These are phyloP conservation scores for Maudiozyma pseudohumilis DNA, from an alignment of 805 yeast genomes.

Conservation along the genomic window DNA sequence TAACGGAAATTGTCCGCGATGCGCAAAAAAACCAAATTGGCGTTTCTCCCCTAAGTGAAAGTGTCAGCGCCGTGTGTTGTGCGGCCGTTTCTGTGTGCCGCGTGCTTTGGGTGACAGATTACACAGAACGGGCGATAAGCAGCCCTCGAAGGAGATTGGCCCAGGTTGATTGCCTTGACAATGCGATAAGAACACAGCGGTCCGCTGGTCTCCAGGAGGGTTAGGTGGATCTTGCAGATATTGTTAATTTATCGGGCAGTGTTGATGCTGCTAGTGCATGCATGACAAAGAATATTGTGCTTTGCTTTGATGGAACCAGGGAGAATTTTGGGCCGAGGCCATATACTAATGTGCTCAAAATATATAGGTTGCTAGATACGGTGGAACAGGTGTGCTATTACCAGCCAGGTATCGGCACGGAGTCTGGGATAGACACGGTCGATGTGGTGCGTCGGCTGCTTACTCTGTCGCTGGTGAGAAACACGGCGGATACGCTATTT, in stretches of 20 bases:
- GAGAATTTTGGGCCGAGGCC: slow-evolving; percentile 49
- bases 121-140: no score
- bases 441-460: slow-evolving; percentile 14
- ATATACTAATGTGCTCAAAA: slow-evolving; percentile 43
- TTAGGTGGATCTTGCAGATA: no score
- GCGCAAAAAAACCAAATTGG: no score
- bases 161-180: no score
- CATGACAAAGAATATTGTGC: slow-evolving; percentile 34
- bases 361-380: slow-evolving; percentile 43
- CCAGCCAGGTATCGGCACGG: slow-evolving; percentile 59
- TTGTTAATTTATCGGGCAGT: no score
- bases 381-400: slow-evolving; percentile 47
- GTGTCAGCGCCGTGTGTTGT: neutral
- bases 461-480: slow-evolving; percentile 13
- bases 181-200: no score
- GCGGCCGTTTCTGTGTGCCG: neutral
- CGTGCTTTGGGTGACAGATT: no score
- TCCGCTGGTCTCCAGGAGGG: no score
- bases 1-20: slow-evolving; percentile 1
- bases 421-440: slow-evolving; percentile 33
- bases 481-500: slow-evolving; percentile 35
- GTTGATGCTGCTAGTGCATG: no score
- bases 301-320: slow-evolving; percentile 58
- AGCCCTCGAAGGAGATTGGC: no score
- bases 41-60: neutral